Base-by-base conservation (phyloP, 139 green algal genomes). In the Chlamydomonas asymmetrica region DNA sequence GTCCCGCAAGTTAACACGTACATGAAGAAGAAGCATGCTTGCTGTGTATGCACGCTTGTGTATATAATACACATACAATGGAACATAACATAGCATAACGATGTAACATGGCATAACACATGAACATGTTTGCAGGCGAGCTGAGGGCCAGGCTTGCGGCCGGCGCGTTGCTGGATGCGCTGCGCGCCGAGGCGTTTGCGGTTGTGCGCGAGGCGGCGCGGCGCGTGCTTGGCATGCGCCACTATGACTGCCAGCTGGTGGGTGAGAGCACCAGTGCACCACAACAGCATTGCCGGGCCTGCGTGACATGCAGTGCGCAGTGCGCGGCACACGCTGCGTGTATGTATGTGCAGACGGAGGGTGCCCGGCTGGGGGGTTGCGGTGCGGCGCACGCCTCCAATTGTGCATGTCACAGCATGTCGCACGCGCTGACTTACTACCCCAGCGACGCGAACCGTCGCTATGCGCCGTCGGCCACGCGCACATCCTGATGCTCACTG, bases 211-310 rank as follows among this genome's bases (percentile, higher is more conserved):
- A 99, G 76, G 94, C 93, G 0, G 88, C 91, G 7, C 49, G 79
- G 40, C 78, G 96, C 5, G 90, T 95, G 61, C 84, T 99, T 45
- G 86, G 92, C 73, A 92, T 98, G 91, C 80, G 94, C 3, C 96
- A 96, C 80, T 99, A 94, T 82, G 96, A 99, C 74, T 92, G 88
- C 35, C 93, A 97, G 80, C 69, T 97, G 66, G 88, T 95, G 59
- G 66, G 86, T 63, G 32, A n/a, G 0, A n/a, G n/a, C n/a, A n/a
- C n/a, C n/a, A n/a, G n/a, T n/a, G n/a, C n/a, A n/a, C n/a, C n/a
- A n/a, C n/a, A n/a, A n/a, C n/a, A n/a, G n/a, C n/a, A n/a, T n/a
- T n/a, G n/a, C n/a, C n/a, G n/a, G n/a, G n/a, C n/a, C n/a, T n/a
- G n/a, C n/a, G n/a, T n/a, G n/a, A n/a, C n/a, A n/a, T n/a, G n/a